Percentiles rank a stretch among this genome's conserved stretches.
Evolutionary conservation across 495 filamentous ascomycete species (phyloP).

Genomic region (Apiosordaria backusii): DNA sequence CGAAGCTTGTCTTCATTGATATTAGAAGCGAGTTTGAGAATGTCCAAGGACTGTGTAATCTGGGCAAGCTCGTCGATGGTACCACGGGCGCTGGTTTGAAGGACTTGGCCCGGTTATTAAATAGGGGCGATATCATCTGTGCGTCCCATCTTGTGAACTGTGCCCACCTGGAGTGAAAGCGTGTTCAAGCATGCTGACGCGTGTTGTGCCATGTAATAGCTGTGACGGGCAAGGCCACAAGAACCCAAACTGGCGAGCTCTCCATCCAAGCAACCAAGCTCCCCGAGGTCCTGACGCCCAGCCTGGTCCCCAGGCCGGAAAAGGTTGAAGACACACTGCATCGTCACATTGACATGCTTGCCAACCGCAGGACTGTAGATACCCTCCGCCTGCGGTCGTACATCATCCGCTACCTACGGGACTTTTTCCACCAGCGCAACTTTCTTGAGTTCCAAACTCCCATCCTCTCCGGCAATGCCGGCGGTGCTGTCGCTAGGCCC

Average conservation of each 20-base stretch:
- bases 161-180: conserved; percentile 44
- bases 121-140: conserved; percentile 72
- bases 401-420: conserved; percentile 68
- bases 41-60: conserved; percentile 71
- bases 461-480: conserved; percentile 69
- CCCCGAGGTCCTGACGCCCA: conserved; percentile 70
- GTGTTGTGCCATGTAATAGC: conserved; percentile 38
- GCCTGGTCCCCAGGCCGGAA: conserved; percentile 69
- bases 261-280: conserved; percentile 64
- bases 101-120: conserved; percentile 53
- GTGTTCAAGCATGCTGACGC: background rate
- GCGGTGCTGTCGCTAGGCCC: conserved; percentile 81
- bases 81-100: conserved; percentile 48
- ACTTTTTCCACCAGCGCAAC: conserved; percentile 63
- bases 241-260: conserved; percentile 71
- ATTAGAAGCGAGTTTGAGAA: conserved; percentile 64
- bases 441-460: conserved; percentile 91
- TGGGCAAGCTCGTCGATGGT: conserved; percentile 47
- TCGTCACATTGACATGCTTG: conserved; percentile 80
- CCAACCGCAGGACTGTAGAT: conserved; percentile 62
- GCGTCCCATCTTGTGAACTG: conserved; percentile 11
- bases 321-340: conserved; percentile 58
- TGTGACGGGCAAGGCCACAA: conserved; percentile 67
- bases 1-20: conserved; percentile 81
- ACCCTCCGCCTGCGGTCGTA: conserved; percentile 68